Evolutionary conservation across 768 basidiomycete genomes (phyloP), one percentile per base, ranked within the genome.

Genomic region (Erythrobasidium yunnanense): DNA sequence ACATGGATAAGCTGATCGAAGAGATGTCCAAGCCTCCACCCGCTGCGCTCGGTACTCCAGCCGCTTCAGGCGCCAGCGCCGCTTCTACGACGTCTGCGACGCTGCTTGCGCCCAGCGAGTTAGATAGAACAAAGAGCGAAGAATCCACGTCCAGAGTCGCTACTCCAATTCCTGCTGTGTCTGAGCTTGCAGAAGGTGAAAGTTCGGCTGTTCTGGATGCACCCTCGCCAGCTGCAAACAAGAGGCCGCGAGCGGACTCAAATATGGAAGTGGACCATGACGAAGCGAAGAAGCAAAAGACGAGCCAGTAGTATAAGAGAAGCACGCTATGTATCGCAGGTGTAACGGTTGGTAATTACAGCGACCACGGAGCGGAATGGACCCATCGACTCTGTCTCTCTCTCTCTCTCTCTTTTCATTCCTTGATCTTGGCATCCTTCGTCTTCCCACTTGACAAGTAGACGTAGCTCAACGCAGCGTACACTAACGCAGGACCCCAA

Each of bases 1-100:
- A 90, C 68, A 78, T 91, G 67, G 80, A 81, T 53, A 70, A 79
- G 18, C 80, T 81, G 22, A 69, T 73, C 17, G 70, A 74, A 23
- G 74, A 75, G 68, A 76, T 79, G n/a, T 77, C 33, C 8, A 58
- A 58, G 56, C 38, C 56, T 25, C 34, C 45, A 42, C 42, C 54
- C 27, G n/a, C 54, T 4, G 4, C 54, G 42, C 2, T 4, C 4
- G 8, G 23, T 13, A 5, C 33, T 2, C 35, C 32, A 6, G 8
- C 38, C 15, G 45, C 17, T 6, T 4, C 25, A 2, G 45, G 4
- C 7, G 3, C 15, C 38, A 45, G n/a, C 35, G 25, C 30, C 38
- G n/a, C 38, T 42, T n/a, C 38, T 11, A 42, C n/a, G 38, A 11
- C 38, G n/a, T 42, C 38, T 11, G 38, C 38, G 38, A 11, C 38